Percentiles rank a stretch among this genome's conserved stretches.
Conservation (phyloP, 768 basidiomycete genomes). For the Termitomyces titanicus region DNA sequence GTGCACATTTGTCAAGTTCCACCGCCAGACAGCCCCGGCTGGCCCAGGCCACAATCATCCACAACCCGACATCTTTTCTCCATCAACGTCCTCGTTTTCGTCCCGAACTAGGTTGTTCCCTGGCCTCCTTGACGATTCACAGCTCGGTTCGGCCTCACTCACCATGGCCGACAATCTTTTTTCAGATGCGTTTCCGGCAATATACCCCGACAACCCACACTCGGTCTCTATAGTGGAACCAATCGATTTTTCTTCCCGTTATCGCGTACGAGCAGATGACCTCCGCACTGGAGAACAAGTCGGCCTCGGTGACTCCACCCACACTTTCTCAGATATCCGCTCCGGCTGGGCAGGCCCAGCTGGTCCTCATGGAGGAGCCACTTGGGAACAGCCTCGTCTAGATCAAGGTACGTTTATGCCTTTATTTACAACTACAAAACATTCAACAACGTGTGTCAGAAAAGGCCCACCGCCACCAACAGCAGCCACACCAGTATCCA, state of each 20-base stretch:
- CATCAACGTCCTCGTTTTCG: constrained; percentile 17
- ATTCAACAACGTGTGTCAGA: neutral
- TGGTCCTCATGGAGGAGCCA: neutral
- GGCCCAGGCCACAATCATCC: constrained; percentile 62
- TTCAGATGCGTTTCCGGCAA: constrained; percentile 11
- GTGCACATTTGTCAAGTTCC: constrained; percentile 81
- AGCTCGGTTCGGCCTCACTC: constrained; percentile 29
- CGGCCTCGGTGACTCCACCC: neutral
- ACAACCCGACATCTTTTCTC: constrained; percentile 21
- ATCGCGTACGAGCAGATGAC: constrained; percentile 42
- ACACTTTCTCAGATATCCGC: neutral
- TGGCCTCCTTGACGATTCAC: constrained; percentile 18
- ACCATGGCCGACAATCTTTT: constrained; percentile 18
- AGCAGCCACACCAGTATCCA: neutral
- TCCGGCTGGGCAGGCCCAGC: neutral
- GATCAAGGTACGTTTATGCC: constrained; percentile 35
- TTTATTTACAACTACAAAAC: neutral
- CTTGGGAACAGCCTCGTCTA: constrained; percentile 34
- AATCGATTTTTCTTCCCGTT: constrained; percentile 44
- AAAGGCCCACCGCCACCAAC: neutral
- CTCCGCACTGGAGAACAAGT: constrained; percentile 21
- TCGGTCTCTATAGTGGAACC: constrained; percentile 13
- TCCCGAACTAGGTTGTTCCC: too few species aligned
- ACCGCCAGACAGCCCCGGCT: constrained; percentile 74
- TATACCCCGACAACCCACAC: constrained; percentile 15